Base-by-base conservation (phyloP, 176 grass and related monocot species). In the Puccinellia tenuiflora region DNA sequence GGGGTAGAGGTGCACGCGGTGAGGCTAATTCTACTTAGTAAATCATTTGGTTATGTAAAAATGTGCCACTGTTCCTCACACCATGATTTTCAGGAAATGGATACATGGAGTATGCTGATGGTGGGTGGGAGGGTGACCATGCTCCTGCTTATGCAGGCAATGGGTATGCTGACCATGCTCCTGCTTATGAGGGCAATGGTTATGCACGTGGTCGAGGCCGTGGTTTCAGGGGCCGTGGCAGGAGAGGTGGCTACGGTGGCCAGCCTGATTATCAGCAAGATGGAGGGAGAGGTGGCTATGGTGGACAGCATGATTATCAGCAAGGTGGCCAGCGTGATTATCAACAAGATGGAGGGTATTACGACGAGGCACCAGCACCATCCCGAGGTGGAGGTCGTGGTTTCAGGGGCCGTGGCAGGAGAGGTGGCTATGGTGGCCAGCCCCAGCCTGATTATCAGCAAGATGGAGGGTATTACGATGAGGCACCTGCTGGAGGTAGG, bases 391-490 rank as follows among this genome's bases (percentile, higher is more conserved):
- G 92, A 61, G 92, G 92, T 3, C 90, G 70, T 66, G 85, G 87
- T 55, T 90, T 88, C 46, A 85, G 92, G 70, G 92, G 87, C 9
- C 85, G 50, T 61, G 90, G 87, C 13, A 80, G 90, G 66, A 86
- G 90, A 88, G 90, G 92, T 1, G 84, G 82, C 13, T 90, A 88
- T 50, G 76, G 79, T 42, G 82, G 63, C 10, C 91, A 83, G 35
- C 35, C 87, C 10, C 91, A 83, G 35, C 35, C 87, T 79, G 93
- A 96, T 60, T 96, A 99, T 72, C 96, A 90, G 68, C 89, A 93
- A 20, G 96, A 98, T 50, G 85, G 83, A 50, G 87, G 83, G 30
- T 99, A 81, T 73, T 86, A 90, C 0, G 89, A 92, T 24, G 92
- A 93, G 84, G 85, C 91, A 46, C 93, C 87, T 71, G 51, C 86